A percentile compares a stretch with the other conserved stretches of the same genome.
These are phyloP conservation scores for Galerina marginata DNA, from an alignment of 768 basidiomycete species.

Conservation along the genomic window DNA sequence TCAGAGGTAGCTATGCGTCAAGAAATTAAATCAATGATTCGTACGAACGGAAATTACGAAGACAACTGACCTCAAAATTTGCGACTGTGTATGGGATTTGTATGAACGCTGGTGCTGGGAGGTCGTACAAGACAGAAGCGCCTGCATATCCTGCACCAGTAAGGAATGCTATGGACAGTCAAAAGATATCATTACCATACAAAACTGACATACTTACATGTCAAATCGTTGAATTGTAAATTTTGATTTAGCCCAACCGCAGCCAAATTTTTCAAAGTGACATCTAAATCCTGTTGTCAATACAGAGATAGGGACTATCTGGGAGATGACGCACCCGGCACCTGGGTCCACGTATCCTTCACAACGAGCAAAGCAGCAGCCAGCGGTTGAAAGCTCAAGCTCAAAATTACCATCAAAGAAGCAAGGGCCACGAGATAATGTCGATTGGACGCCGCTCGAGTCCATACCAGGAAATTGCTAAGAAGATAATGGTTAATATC, in stretches of 20 bases:
- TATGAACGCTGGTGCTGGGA: conserved; percentile 53
- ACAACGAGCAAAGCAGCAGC: conserved; percentile 55
- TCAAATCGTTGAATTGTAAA: conserved; percentile 50
- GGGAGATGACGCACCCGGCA: conserved; percentile 40
- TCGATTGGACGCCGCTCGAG: conserved; percentile 47
- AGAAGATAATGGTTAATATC: not conserved
- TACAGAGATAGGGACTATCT: not conserved
- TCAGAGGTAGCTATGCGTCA: conserved; percentile 39
- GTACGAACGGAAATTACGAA: not conserved
- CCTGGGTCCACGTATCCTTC: conserved; percentile 46
- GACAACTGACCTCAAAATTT: conserved; percentile 45
- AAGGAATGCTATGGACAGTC: conserved; percentile 45
- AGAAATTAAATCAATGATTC: not conserved
- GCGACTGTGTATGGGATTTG: conserved; percentile 49
- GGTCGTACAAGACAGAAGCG: conserved; percentile 50
- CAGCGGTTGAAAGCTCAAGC: conserved; percentile 55
- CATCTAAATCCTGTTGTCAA: conserved; percentile 29
- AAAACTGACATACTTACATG: conserved; percentile 37
- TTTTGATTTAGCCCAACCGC: conserved; percentile 52
- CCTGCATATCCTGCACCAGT: conserved; percentile 61
- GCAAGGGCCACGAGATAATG: conserved; percentile 58
- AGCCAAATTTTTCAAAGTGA: conserved; percentile 40
- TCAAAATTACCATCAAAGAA: conserved; percentile 52
- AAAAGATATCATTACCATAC: not conserved
- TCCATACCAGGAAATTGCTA: conserved; percentile 57